Evolutionary conservation across 352 stramenopile species (phyloP).

Genomic region (Aphanomyces astaci): DNA sequence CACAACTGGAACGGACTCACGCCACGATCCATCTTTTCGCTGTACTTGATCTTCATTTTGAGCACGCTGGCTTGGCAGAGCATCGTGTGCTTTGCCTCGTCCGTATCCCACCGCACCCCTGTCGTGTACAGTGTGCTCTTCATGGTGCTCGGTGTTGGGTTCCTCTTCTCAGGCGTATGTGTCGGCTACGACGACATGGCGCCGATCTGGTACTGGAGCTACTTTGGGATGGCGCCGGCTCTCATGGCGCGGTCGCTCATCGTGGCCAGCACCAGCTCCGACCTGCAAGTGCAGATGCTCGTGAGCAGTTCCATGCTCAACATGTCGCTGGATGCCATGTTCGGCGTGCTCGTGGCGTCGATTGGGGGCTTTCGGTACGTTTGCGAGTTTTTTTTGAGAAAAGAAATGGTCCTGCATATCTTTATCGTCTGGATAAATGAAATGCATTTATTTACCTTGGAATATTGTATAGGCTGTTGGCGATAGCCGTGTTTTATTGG

Average conservation of each 20-base stretch:
- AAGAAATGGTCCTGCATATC: no score
- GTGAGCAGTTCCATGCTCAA: conserved; percentile 9
- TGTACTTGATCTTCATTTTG: conserved; percentile 22
- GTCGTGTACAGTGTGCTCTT: conserved; percentile 16
- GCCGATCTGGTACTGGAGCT: conserved; percentile 21
- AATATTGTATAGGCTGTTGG: conserved; percentile 2
- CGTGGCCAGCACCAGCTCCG: conserved; percentile 11
- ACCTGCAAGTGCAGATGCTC: conserved; percentile 18
- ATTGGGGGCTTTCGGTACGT: conserved; percentile 14
- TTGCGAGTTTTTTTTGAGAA: no score
- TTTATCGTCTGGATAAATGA: no score
- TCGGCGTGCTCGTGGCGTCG: conserved; percentile 10
- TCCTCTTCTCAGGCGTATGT: conserved; percentile 17
- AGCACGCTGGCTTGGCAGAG: conserved; percentile 18
- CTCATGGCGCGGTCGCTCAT: conserved; percentile 21
- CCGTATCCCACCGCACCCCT: conserved; percentile 13
- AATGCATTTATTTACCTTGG: no score
- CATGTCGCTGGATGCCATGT: conserved; percentile 22
- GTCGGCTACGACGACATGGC: conserved; percentile 21
- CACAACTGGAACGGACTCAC: conserved; percentile 16
- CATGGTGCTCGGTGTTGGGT: conserved; percentile 7
- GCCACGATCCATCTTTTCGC: conserved; percentile 9
- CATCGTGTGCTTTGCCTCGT: conserved; percentile 19
- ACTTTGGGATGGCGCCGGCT: conserved; percentile 11
- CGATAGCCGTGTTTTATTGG: conserved; percentile 12